Conservation (phyloP, 768 basidiomycete genomes). For the Leccinum longicurvipes region DNA sequence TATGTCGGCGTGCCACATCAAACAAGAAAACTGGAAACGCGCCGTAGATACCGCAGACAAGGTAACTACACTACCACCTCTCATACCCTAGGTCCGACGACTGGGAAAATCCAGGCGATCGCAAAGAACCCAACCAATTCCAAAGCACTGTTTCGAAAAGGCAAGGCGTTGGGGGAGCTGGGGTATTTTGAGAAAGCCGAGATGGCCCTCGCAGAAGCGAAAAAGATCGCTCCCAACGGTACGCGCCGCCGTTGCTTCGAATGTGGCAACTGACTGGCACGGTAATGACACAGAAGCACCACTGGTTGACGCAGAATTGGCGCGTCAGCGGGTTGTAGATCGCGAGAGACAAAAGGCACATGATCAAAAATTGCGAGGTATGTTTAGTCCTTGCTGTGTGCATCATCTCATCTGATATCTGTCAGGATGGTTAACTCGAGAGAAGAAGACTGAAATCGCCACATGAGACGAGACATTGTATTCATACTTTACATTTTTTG, state of each 20-base stretch:
- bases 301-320: constrained; percentile 61
- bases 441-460: constrained; percentile 22
- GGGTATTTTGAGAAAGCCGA: constrained; percentile 76
- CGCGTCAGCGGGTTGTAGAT: constrained; percentile 57
- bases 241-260: background rate
- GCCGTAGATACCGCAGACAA: constrained; percentile 80
- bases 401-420: constrained; percentile 2
- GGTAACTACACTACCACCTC: constrained; percentile 31
- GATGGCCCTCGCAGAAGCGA: constrained; percentile 60
- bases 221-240: constrained; percentile 63
- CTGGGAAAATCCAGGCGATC: constrained; percentile 49
- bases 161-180: constrained; percentile 70
- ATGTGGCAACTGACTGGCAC: background rate
- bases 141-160: constrained; percentile 81
- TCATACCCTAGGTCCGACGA: background rate
- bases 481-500: too few species aligned
- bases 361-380: constrained; percentile 76
- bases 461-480: constrained; percentile 1
- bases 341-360: constrained; percentile 62
- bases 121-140: constrained; percentile 71
- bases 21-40: constrained; percentile 75
- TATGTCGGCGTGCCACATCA: constrained; percentile 81
- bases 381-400: background rate
- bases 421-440: constrained; percentile 33
- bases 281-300: constrained; percentile 43